Conservation (phyloP, 2,329 filamentous ascomycete genomes). For the Neoscytalidium dimidiatum region DNA sequence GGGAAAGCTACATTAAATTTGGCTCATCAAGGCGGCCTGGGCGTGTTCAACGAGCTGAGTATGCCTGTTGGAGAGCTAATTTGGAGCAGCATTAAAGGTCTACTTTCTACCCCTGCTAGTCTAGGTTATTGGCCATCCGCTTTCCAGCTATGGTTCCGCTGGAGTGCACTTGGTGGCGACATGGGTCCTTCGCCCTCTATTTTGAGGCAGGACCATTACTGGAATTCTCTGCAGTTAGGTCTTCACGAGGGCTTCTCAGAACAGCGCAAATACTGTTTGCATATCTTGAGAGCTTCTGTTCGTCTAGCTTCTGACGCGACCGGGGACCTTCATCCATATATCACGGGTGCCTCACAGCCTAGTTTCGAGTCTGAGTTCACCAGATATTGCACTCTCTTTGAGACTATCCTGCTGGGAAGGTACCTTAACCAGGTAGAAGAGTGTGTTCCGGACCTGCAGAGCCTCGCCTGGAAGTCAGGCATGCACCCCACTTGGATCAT, state of each 20-base stretch:
- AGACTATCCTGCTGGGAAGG: slow-evolving; percentile 50
- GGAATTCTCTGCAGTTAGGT: slow-evolving; percentile 40
- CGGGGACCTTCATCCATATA: slow-evolving; percentile 17
- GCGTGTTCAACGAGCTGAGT: background rate
- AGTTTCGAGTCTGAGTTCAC: slow-evolving; percentile 39
- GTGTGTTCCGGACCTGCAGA: slow-evolving; percentile 45
- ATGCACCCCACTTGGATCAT: slow-evolving; percentile 45
- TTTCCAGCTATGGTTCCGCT: slow-evolving; percentile 40
- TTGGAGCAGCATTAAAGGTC: slow-evolving; percentile 6
- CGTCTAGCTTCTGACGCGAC: slow-evolving; percentile 16
- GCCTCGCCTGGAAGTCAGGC: slow-evolving; percentile 35
- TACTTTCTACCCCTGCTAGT: background rate
- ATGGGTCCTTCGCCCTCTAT: slow-evolving; percentile 26
- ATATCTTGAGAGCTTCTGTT: slow-evolving; percentile 46
- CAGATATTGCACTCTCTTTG: slow-evolving; percentile 48
- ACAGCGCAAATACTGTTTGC: slow-evolving; percentile 48
- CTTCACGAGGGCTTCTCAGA: slow-evolving; percentile 47
- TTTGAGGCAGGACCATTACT: slow-evolving; percentile 39
- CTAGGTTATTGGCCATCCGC: background rate
- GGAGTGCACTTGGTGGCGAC: slow-evolving; percentile 29
- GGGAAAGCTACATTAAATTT: background rate
- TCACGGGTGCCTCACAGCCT: background rate
- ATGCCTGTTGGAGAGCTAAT: slow-evolving; percentile 1
- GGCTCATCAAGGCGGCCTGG: background rate
- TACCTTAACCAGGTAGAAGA: slow-evolving; percentile 53